Evolutionary conservation across 768 basidiomycete species (phyloP), one percentile per base, ranked within the genome.

Genomic region (Pleurotus salmoneostramineus): DNA sequence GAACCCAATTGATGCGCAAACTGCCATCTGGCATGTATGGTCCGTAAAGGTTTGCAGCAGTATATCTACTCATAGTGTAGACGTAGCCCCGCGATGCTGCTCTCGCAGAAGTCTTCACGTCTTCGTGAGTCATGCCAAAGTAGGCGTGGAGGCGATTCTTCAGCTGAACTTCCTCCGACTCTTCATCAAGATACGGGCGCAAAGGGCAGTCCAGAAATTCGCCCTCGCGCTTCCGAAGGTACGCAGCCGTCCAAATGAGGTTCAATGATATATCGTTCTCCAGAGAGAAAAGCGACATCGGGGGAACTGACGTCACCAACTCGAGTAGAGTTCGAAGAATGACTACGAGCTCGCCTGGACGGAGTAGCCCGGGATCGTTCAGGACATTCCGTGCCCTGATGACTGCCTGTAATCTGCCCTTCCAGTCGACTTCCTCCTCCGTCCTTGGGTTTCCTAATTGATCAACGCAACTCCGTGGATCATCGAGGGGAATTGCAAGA

Each of bases 61-160:
- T 68, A 68, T 88, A 88, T 36, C 87, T 77, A 3, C 80, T 76
- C 65, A 87, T 75, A 59, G 81, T 77, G 62, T 91, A 91, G 14
- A 89, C 83, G 59, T 69, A 83, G 1, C 79, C 79, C 42, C 83
- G 77, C 6, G 82, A 79, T 5, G 68, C 66, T 5, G 74, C 72
- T 6, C 77, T 72, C 14, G 63, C 65, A 21, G 57, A 58, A 4
- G 48, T 62, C 42, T 57, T 65, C n/a, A 69, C 54, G 59, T 89
- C 86, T 6, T 52, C 57, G 5, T 63, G 64, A 0, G 85, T 85
- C 21, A 86, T 61, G 4, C 88, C 88, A 62, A 76, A 83, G 63
- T 79, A 74, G 3, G 79, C 76, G 62, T 87, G 87, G 58, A 90
- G 61, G 45, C 73, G 74, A 0, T 80, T 76, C 37, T 75, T 69